Conservation (phyloP, 1,139 yeast species). For the Arxiozyma slooffiae region DNA sequence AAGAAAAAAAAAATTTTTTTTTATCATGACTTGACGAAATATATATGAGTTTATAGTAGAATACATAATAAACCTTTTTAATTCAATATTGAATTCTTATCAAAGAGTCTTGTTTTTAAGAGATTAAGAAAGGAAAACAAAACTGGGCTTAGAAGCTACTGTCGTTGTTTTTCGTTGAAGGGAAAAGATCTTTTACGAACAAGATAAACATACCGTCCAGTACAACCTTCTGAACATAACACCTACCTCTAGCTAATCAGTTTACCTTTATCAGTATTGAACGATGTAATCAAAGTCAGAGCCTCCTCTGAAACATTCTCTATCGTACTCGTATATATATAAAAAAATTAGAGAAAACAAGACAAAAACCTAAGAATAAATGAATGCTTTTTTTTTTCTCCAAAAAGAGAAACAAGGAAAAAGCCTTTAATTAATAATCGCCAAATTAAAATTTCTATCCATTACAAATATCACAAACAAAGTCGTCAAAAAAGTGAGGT, state of each 20-base stretch:
- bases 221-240: no score
- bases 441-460: no score
- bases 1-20: neutral
- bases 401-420: neutral
- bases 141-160: neutral
- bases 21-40: no score
- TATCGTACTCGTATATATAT: no score
- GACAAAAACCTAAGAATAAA: no score
- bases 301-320: no score
- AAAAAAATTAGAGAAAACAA: constrained; percentile 14
- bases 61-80: no score
- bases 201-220: neutral
- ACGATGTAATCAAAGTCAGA: no score
- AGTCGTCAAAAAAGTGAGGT: neutral
- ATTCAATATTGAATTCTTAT: neutral
- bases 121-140: neutral
- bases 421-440: neutral
- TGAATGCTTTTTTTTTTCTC: no score
- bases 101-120: neutral
- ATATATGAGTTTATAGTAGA: no score
- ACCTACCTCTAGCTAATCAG: neutral
- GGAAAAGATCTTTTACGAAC: neutral
- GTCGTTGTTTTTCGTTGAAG: neutral
- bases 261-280: no score
- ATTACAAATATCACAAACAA: neutral